Base-by-base conservation (phyloP, 331 rosid species). In the Malus hybrid region DNA sequence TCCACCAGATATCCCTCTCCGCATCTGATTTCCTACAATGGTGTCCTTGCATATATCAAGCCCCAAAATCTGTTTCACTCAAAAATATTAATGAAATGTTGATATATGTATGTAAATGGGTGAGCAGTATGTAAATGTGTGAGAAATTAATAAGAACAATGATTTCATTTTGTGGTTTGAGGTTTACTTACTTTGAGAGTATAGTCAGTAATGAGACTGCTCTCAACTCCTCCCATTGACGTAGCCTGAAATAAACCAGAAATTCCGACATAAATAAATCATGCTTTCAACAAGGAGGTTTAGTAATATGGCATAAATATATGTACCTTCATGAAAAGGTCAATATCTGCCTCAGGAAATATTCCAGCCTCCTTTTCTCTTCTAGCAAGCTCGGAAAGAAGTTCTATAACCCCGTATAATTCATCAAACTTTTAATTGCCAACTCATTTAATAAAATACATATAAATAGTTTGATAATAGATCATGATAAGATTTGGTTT, bases 41-140 rank as follows among this genome's bases (percentile, higher is more conserved):
- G 96, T 93, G 34, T 93, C 98, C 81, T 91, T 91, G 78, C 98
- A 93, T 48, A 91, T 78, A 61, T 93, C 98, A 72, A 93, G 91
- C 26, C 98, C 97, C 13, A 93, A 63, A 29, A 93, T 93, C 98
- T 93, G 91, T 89, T 79, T 62, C 44, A 63, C 15, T 18, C 39
- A 63, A 55, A 24, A 52, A 74, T 46, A 53, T 53, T 53, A 36
- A 63, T 13, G 16, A 50, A 9, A 74, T 6, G 46, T 58, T n/a
- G 66, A 56, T 36, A 36, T 36, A 36, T 36, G 44, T 36, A 8
- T 6, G 66, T 62, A 62, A 26, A 62, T 36, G 66, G 8, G 66
- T 28, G 34, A 12, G 4, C 44, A 39, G 46, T 63, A 2, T 6
- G 36, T 28, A 62, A 26, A 62, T 9, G 66, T 12, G 66, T 28